Percentiles rank a stretch among this genome's conserved stretches.
These are phyloP conservation scores for Nyssa sinensis DNA, from an alignment of 148 eudicot species.

Conservation along the genomic window DNA sequence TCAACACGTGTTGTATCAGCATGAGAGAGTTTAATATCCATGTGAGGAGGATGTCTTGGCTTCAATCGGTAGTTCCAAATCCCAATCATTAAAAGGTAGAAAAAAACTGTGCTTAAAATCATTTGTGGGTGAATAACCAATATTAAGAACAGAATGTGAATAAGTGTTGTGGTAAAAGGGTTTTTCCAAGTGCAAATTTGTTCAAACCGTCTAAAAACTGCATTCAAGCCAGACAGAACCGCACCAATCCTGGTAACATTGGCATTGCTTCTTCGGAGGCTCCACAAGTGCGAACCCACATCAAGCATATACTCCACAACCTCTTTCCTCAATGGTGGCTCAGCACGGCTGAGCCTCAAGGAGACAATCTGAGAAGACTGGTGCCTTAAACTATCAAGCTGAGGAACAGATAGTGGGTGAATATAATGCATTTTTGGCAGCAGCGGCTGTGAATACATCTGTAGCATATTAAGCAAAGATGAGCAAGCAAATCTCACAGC, in stretches of 20 bases:
- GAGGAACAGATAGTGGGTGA: slow-evolving; percentile 27
- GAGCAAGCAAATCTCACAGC: slow-evolving; percentile 35
- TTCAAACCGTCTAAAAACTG: slow-evolving; percentile 20
- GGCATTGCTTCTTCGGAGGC: slow-evolving; percentile 36
- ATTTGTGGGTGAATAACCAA: slow-evolving; percentile 25
- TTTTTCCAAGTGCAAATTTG: slow-evolving; percentile 29
- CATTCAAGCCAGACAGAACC: slow-evolving; percentile 13
- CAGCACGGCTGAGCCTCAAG: slow-evolving; percentile 33
- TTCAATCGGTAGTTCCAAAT: slow-evolving; percentile 23
- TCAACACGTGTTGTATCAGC: slow-evolving; percentile 23
- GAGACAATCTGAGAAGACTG: slow-evolving; percentile 38
- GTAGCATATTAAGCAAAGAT: slow-evolving; percentile 24
- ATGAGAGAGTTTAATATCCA: slow-evolving; percentile 33
- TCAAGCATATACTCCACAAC: slow-evolving; percentile 45
- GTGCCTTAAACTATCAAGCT: slow-evolving; percentile 27
- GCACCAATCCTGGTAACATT: slow-evolving; percentile 20
- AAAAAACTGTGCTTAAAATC: slow-evolving; percentile 14
- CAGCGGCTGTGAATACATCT: slow-evolving; percentile 30
- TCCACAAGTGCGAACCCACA: slow-evolving; percentile 35
- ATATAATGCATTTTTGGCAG: slow-evolving; percentile 31
- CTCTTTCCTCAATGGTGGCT: slow-evolving; percentile 40
- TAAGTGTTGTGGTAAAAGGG: slow-evolving; percentile 23
- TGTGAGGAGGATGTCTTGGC: slow-evolving; percentile 36
- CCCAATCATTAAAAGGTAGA: slow-evolving; percentile 23
- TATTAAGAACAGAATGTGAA: slow-evolving; percentile 23